A percentile compares a stretch with the other conserved stretches of the same genome.
Evolutionary conservation across 2,329 filamentous ascomycete species (phyloP).

Genomic region (Fusarium agapanthi): DNA sequence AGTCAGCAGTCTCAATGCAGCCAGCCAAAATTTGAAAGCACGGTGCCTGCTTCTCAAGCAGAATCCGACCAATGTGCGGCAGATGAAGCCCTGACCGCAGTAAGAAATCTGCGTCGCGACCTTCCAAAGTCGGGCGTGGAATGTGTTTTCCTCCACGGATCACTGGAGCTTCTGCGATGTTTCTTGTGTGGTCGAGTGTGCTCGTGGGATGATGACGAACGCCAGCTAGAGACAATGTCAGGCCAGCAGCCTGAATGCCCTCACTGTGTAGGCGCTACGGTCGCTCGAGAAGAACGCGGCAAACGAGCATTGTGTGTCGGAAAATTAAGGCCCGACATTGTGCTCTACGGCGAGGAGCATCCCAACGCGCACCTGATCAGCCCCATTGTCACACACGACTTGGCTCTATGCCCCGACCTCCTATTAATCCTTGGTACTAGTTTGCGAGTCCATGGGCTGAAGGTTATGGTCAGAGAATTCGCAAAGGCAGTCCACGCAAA

Average conservation of each 20-base stretch:
- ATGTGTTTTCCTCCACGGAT: slow-evolving; percentile 77
- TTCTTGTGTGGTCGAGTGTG: slow-evolving; percentile 67
- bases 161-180: slow-evolving; percentile 71
- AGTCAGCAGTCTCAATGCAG: slow-evolving; percentile 26
- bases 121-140: slow-evolving; percentile 59
- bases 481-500: slow-evolving; percentile 74
- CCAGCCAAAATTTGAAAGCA: slow-evolving; percentile 23
- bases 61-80: slow-evolving; percentile 35
- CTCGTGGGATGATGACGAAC: slow-evolving; percentile 66
- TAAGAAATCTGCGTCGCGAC: slow-evolving; percentile 41
- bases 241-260: slow-evolving; percentile 75
- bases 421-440: slow-evolving; percentile 77
- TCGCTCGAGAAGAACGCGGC: slow-evolving; percentile 69
- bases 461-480: slow-evolving; percentile 75
- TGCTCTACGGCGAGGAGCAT: slow-evolving; percentile 78
- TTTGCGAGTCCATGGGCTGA: slow-evolving; percentile 74
- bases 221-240: slow-evolving; percentile 65
- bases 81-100: slow-evolving; percentile 26
- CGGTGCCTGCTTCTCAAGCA: slow-evolving; percentile 6
- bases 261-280: slow-evolving; percentile 69
- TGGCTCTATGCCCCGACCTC: slow-evolving; percentile 70
- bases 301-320: slow-evolving; percentile 74
- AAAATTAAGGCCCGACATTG: slow-evolving; percentile 75
- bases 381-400: slow-evolving; percentile 73
- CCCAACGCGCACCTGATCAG: slow-evolving; percentile 74